Evolutionary conservation across 139 green algal genomes (phyloP).

Genomic region (Bryopsis sp.): DNA sequence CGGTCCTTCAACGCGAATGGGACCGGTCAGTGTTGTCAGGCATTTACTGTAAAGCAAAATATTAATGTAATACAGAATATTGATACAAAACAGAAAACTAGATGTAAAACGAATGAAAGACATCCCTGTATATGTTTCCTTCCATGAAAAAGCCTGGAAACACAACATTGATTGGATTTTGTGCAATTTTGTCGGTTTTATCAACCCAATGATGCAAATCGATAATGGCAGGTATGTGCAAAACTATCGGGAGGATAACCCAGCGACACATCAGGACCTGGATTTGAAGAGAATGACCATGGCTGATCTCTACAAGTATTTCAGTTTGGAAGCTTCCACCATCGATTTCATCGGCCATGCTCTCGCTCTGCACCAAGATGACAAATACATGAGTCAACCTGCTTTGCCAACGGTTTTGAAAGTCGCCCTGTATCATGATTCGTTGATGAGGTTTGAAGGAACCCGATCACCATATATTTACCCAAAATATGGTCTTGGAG

Average conservation of each 20-base stretch:
- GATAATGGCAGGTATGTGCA: conserved; percentile 70
- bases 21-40: too few species aligned
- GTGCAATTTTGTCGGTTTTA: too few species aligned
- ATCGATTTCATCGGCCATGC: conserved; percentile 96
- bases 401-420: conserved; percentile 72
- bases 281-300: conserved; percentile 83
- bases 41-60: too few species aligned
- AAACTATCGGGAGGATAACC: conserved; percentile 75
- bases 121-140: not conserved
- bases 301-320: conserved; percentile 80
- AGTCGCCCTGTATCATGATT: conserved; percentile 97
- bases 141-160: not conserved
- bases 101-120: too few species aligned
- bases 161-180: not conserved
- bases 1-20: too few species aligned
- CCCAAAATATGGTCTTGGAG: conserved; percentile 93
- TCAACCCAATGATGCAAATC: too few species aligned
- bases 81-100: too few species aligned
- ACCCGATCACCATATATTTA: conserved; percentile 94
- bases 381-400: conserved; percentile 49
- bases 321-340: conserved; percentile 64
- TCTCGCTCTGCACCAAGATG: conserved; percentile 80
- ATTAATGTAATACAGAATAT: too few species aligned
- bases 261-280: conserved; percentile 72
- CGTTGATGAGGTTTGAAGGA: conserved; percentile 84